These are phyloP conservation scores for Obba rivulosa DNA, from an alignment of 768 basidiomycete genomes.

Conservation along the genomic window DNA sequence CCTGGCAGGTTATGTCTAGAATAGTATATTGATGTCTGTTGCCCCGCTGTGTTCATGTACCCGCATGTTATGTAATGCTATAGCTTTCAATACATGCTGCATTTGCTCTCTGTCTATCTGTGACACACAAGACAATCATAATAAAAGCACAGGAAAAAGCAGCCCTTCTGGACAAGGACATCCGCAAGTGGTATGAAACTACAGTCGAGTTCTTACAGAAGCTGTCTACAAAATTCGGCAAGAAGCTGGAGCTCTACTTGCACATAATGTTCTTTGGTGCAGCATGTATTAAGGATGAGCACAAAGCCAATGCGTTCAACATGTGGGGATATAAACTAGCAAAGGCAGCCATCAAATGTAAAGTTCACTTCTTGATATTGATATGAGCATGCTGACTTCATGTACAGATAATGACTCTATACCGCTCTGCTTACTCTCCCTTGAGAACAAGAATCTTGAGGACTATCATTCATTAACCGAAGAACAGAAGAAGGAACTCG, in stretches of 20 bases:
- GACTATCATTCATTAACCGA: not conserved
- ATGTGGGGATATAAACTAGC: slow-evolving; percentile 1
- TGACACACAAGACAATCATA: not conserved
- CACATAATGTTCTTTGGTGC: slow-evolving; percentile 1
- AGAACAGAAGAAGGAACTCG: not conserved
- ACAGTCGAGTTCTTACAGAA: not conserved
- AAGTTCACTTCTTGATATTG: too few relatives aligned
- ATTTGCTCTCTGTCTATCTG: too few relatives aligned
- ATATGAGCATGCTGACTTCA: too few relatives aligned
- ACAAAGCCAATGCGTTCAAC: slow-evolving; percentile 1
- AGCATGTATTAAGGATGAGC: not conserved
- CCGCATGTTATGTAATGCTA: too few relatives aligned
- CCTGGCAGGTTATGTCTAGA: too few relatives aligned
- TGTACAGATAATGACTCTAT: too few relatives aligned
- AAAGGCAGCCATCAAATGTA: not conserved
- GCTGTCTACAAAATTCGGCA: not conserved
- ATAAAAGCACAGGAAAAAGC: not conserved
- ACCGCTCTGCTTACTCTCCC: too few relatives aligned
- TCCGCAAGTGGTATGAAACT: slow-evolving; percentile 1
- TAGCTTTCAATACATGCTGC: too few relatives aligned
- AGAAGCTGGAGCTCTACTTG: not conserved
- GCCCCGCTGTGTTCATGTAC: too few relatives aligned
- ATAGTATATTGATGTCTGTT: too few relatives aligned
- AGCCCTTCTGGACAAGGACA: not conserved
- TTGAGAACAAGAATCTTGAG: not conserved